These are phyloP conservation scores for Sarocladium oryzae DNA, from an alignment of 2,329 filamentous ascomycete genomes.

Conservation along the genomic window DNA sequence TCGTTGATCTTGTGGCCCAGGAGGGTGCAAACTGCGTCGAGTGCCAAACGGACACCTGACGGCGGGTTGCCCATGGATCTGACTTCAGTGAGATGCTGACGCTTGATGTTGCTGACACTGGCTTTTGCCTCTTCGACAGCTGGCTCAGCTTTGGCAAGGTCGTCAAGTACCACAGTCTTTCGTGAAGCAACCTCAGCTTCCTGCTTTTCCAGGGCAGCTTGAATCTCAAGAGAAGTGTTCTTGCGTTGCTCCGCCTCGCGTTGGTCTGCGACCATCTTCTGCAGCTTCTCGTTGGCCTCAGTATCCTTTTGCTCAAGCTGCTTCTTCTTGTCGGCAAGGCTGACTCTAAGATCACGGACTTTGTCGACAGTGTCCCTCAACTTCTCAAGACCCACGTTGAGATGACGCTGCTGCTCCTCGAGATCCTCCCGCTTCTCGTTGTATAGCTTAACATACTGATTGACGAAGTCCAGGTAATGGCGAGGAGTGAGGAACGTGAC, in stretches of 20 bases:
- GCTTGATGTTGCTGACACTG: slow-evolving; percentile 97
- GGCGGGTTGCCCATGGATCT: slow-evolving; percentile 94
- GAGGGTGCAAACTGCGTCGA: slow-evolving; percentile 94
- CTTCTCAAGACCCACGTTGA: slow-evolving; percentile 98
- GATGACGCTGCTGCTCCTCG: slow-evolving; percentile 95
- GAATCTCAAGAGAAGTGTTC: slow-evolving; percentile 79
- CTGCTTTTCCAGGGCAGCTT: slow-evolving; percentile 79
- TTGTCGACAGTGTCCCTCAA: slow-evolving; percentile 95
- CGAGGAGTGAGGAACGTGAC: slow-evolving; percentile 90
- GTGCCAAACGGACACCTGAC: slow-evolving; percentile 78
- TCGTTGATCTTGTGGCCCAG: slow-evolving; percentile 83
- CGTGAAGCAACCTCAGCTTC: slow-evolving; percentile 80
- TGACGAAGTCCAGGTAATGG: slow-evolving; percentile 96
- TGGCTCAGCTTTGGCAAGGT: slow-evolving; percentile 86
- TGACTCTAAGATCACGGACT: slow-evolving; percentile 83
- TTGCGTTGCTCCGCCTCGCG: slow-evolving; percentile 90
- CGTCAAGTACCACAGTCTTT: slow-evolving; percentile 75
- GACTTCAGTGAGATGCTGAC: slow-evolving; percentile 94
- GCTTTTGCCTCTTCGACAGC: slow-evolving; percentile 89
- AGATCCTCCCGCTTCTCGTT: slow-evolving; percentile 98
- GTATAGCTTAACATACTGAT: slow-evolving; percentile 94
- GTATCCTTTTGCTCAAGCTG: slow-evolving; percentile 90
- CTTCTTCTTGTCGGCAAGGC: slow-evolving; percentile 87
- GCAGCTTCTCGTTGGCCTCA: slow-evolving; percentile 94
- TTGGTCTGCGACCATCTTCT: slow-evolving; percentile 95